A percentile compares a stretch with the other conserved stretches of the same genome.
Evolutionary conservation across 768 basidiomycete species (phyloP).

Genomic region (Pulveroboletus frians): DNA sequence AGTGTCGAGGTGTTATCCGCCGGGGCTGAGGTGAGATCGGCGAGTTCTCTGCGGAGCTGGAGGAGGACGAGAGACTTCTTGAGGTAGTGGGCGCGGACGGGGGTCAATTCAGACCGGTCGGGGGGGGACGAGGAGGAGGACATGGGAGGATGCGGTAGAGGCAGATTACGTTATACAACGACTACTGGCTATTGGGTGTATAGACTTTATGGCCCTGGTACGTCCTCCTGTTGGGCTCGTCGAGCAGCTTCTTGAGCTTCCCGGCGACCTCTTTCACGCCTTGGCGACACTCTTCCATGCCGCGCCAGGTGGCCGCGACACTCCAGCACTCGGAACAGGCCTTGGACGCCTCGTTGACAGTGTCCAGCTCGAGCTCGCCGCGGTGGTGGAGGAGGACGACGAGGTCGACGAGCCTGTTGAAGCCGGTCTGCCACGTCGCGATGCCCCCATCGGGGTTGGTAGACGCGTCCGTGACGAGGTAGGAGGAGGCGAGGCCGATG

Average conservation of each 20-base stretch:
- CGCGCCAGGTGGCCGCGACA: constrained; percentile 62
- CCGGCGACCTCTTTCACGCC: constrained; percentile 55
- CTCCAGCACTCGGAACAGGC: constrained; percentile 81
- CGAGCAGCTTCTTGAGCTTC: constrained; percentile 50
- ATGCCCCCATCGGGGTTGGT: constrained; percentile 55
- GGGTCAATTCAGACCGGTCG: constrained; percentile 47
- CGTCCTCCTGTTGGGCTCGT: constrained; percentile 30
- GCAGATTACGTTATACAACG: constrained; percentile 11
- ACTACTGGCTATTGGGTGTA: constrained; percentile 21
- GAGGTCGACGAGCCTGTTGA: constrained; percentile 66
- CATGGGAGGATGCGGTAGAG: background rate
- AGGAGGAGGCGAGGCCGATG: constrained; percentile 70
- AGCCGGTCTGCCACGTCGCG: constrained; percentile 59
- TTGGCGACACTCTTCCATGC: constrained; percentile 59
- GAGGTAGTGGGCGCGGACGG: constrained; percentile 93
- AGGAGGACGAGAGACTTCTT: constrained; percentile 92
- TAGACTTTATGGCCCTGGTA: constrained; percentile 32
- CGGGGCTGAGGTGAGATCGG: constrained; percentile 48
- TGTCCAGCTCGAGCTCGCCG: constrained; percentile 70
- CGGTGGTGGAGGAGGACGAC: constrained; percentile 64
- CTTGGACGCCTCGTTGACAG: constrained; percentile 55
- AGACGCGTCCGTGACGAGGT: constrained; percentile 68
- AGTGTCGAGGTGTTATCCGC: constrained; percentile 52
- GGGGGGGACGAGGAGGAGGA: constrained; percentile 5
- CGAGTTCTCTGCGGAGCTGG: constrained; percentile 78